Conservation (phyloP, 106 monocot species). For the Gastrodia elata region DNA sequence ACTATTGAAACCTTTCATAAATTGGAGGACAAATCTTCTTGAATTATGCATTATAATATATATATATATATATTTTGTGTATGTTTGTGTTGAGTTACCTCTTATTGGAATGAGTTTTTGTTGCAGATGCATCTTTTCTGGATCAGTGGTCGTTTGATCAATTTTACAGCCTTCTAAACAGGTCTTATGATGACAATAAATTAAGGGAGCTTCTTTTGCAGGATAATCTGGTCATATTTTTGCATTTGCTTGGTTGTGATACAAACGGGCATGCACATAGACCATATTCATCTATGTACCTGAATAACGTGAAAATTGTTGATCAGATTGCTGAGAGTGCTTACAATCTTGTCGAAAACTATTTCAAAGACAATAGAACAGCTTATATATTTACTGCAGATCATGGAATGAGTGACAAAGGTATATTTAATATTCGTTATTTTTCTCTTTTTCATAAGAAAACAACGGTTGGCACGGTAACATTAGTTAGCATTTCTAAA, state of each 20-base stretch:
- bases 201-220: slow-evolving; percentile 43
- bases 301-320: slow-evolving; percentile 86
- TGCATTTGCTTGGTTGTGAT: slow-evolving; percentile 93
- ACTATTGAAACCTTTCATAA: background rate
- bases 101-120: slow-evolving; percentile 14
- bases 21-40: background rate
- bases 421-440: slow-evolving; percentile 24
- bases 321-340: slow-evolving; percentile 78
- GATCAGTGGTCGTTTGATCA: slow-evolving; percentile 93
- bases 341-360: slow-evolving; percentile 70
- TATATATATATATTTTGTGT: background rate
- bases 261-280: slow-evolving; percentile 96
- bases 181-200: slow-evolving; percentile 49
- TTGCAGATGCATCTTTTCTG: slow-evolving; percentile 95
- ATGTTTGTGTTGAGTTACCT: background rate
- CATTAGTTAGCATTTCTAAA: background rate
- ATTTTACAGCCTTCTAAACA: slow-evolving; percentile 71
- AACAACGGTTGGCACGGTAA: background rate
- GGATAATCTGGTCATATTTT: slow-evolving; percentile 80
- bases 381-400: slow-evolving; percentile 93
- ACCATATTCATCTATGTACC: slow-evolving; percentile 74
- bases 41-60: slow-evolving; percentile 4
- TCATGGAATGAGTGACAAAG: slow-evolving; percentile 99
- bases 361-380: slow-evolving; percentile 72
- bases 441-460: background rate